Evolutionary conservation across 1,284 basidiomycete species (phyloP).

Genomic region (Tremellales sp.): DNA sequence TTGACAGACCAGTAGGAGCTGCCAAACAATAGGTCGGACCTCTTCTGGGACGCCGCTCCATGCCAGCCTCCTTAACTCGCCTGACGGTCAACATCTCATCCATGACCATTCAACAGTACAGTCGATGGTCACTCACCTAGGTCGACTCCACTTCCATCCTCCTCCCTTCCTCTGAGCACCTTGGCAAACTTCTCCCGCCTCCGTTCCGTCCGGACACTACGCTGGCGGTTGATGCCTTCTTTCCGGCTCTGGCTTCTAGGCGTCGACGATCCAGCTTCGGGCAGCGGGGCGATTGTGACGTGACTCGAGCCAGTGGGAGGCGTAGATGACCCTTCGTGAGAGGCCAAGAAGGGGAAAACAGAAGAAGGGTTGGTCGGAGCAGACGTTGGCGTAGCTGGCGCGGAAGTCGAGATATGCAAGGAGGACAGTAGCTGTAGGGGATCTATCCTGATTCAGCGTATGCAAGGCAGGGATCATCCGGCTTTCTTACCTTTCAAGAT

Average conservation of each 20-base stretch:
- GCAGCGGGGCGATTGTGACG: conserved; percentile 4
- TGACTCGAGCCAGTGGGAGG: conserved; percentile 19
- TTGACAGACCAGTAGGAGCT: conserved; percentile 74
- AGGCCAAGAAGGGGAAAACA: conserved; percentile 29
- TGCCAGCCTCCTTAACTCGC: conserved; percentile 80
- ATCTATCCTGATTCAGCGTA: conserved; percentile 54
- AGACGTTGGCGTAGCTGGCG: conserved; percentile 22
- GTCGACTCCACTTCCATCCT: conserved; percentile 34
- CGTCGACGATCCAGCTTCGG: conserved; percentile 7
- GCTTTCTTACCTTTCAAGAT: conserved; percentile 63
- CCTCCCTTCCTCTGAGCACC: conserved; percentile 28
- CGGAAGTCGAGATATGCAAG: conserved; percentile 19
- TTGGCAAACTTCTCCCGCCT: conserved; percentile 43
- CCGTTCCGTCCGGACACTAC: conserved; percentile 54
- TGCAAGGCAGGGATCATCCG: conserved; percentile 16
- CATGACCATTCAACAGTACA: not conserved
- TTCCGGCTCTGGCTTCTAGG: conserved; percentile 18
- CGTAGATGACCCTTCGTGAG: conserved; percentile 16
- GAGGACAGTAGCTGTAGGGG: conserved; percentile 51
- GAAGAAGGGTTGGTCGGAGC: conserved; percentile 19
- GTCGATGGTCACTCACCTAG: conserved; percentile 9
- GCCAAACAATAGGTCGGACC: conserved; percentile 90
- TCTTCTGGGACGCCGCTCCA: conserved; percentile 92
- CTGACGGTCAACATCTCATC: conserved; percentile 46
- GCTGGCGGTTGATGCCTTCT: conserved; percentile 56